Percentiles rank a stretch among this genome's conserved stretches.
phyloP scores from a whole-genome alignment of 192 early-diverging fungal genomes.

The Umbelopsis isabellina region DNA sequence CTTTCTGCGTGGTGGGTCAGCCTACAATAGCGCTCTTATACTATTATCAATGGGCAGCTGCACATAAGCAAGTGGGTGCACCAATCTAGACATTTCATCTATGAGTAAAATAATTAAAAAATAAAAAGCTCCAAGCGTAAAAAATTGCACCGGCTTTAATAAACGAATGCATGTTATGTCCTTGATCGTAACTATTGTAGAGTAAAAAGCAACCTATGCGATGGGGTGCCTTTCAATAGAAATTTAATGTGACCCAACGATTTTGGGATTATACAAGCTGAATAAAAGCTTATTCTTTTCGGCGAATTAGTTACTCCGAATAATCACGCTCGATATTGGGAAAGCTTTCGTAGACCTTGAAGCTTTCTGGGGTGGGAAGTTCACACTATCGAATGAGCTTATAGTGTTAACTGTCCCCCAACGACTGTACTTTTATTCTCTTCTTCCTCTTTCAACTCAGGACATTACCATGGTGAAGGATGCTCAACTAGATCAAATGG shows the following conservation, averaged over 20 bases:
- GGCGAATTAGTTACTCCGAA: slow-evolving; percentile 1
- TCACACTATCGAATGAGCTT: slow-evolving; percentile 11
- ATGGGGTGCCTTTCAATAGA: too few species aligned
- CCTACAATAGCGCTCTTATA: slow-evolving; percentile 73
- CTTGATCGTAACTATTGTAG: too few species aligned
- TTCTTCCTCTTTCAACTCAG: neutral
- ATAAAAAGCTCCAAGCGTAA: too few species aligned
- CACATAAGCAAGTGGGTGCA: slow-evolving; percentile 27
- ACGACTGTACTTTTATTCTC: neutral
- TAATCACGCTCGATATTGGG: neutral
- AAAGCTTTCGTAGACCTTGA: neutral
- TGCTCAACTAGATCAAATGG: slow-evolving; percentile 31
- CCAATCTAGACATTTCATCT: slow-evolving; percentile 9
- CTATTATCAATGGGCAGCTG: slow-evolving; percentile 67
- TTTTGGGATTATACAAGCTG: neutral
- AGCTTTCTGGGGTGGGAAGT: slow-evolving; percentile 18
- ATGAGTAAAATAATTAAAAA: too few species aligned
- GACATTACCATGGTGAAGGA: slow-evolving; percentile 6
- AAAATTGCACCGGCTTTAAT: too few species aligned
- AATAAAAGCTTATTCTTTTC: neutral
- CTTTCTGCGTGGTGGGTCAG: slow-evolving; percentile 81
- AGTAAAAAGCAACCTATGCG: too few species aligned
- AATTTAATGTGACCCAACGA: too few species aligned
- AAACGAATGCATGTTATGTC: too few species aligned
- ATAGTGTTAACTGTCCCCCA: neutral